Conservation (phyloP, 1,284 basidiomycete species). For the Trichosporon faecale region DNA sequence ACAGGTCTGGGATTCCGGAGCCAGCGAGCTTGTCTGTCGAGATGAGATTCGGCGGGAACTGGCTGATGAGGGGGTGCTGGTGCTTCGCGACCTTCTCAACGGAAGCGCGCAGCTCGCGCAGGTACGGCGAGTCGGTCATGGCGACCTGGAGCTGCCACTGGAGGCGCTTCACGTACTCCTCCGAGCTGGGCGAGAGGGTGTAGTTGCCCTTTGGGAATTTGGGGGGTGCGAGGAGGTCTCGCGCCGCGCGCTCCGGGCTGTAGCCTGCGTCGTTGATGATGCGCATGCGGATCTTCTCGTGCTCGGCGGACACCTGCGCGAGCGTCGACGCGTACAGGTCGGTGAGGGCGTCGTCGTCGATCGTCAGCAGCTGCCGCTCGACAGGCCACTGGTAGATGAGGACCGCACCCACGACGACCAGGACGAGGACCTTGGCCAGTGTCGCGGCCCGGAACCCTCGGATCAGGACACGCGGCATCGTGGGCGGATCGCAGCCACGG, state of each 20-base stretch:
- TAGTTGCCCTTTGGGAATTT: slow-evolving; percentile 11
- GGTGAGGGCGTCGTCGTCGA: slow-evolving; percentile 6
- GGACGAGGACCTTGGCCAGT: slow-evolving; percentile 4
- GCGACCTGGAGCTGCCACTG: slow-evolving; percentile 19
- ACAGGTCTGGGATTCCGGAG: slow-evolving; percentile 29
- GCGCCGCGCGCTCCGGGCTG: slow-evolving; percentile 12
- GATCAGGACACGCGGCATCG: neutral
- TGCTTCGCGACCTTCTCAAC: slow-evolving; percentile 18
- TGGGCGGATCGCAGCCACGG: neutral
- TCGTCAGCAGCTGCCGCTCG: slow-evolving; percentile 6
- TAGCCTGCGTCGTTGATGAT: neutral
- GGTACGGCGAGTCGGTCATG: slow-evolving; percentile 13
- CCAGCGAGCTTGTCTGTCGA: slow-evolving; percentile 24
- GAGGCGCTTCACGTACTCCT: slow-evolving; percentile 26
- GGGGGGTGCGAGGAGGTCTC: slow-evolving; percentile 3
- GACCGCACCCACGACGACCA: slow-evolving; percentile 12
- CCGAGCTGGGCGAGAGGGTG: slow-evolving; percentile 20
- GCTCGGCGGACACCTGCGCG: slow-evolving; percentile 14
- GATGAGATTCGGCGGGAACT: slow-evolving; percentile 20
- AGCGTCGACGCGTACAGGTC: slow-evolving; percentile 16
- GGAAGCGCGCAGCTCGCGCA: slow-evolving; percentile 13
- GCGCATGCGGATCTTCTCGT: slow-evolving; percentile 11
- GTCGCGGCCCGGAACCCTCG: slow-evolving; percentile 7
- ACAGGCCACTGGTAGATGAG: slow-evolving; percentile 6
- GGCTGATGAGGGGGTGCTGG: slow-evolving; percentile 18